Base-by-base conservation (phyloP, 73 alveolate genomes). In the Tetrahymena thermophila region DNA sequence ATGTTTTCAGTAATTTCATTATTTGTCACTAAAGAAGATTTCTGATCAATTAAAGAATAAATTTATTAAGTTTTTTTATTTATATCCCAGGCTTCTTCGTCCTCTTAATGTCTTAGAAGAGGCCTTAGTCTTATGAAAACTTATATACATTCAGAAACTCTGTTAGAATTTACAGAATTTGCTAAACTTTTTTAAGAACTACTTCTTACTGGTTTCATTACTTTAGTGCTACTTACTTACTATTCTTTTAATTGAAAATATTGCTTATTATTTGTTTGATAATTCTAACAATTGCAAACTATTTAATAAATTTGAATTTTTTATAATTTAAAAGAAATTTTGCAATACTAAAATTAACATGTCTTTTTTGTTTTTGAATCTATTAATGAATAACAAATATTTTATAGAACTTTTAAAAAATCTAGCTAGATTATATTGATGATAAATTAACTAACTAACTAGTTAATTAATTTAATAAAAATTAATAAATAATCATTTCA, bases 71-170 rank as follows among this genome's bases (percentile, higher is more conserved):
- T 96, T 43, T 97, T 96, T 58, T 94, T 96, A 96, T 98, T 99
- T 19, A 98, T 97, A 93, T 97, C 97, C 99, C 99, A 98, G 42
- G 98, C 97, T 94, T 97, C 99, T 56, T 98, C 98, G 94, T 98
- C 99, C 96, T 98, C 99, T 85, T 98, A 99, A 19, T 98, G 99
- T 14, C 97, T 94, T 35, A 98, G 97, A 55, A 98, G 94, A 44
- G 99, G 99, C 43, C 99, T 85, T 96, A 98, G 95, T 43, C 99
- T 93, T 55, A 98, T 96, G 94, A 99, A 98, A 43, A 98, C 99
- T 95, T 98, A 97, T 19, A 98, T 98, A 42, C 93, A 93, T 71
- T 97, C 99, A 1, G 89, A n/a, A n/a, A 19, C 42, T 71, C 42
- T 71, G 9, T 28, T 71, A 23, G 89, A 71, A 25, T 71, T 71